Evolutionary conservation across 2,329 filamentous ascomycete genomes (phyloP), one percentile per base, ranked within the genome.

Genomic region (Saccharata proteae): DNA sequence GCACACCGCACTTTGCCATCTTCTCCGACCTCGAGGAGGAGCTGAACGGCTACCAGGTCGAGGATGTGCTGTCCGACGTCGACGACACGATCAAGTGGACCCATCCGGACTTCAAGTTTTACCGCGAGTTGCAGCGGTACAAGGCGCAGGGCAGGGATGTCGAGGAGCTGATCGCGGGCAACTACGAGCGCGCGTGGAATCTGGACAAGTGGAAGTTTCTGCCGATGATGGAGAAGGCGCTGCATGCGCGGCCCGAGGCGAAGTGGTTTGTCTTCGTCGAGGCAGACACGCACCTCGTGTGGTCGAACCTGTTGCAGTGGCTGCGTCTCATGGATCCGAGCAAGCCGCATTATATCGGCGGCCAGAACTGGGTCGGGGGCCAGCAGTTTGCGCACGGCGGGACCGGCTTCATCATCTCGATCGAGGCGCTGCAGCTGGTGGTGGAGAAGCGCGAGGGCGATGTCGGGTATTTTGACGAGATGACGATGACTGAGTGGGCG

Each of bases 181-280:
- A 10, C 6, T 16, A 16, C 16, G 16, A 18, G 5, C 15, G 23
- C 7, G n/a, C 18, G 15, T 71, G 67, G 67, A 62, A 57, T 34
- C 51, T 72, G 19, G 68, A 72, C 41, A 71, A 71, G 43, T 72
- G 66, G 66, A 72, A 72, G 47, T 71, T 71, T 41, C 53, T 72
- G 16, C 68, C 68, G 5, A 62, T 71, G 54, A 60, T 67, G 5
- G 62, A 67, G 38, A 58, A 64, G 38, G 61, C 66, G 2, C 53
- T 59, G 24, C 37, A 47, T 12, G 32, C 51, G 29, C 49, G 49
- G 38, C 51, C 52, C 3, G 39, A 47, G 25, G 49, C 49, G 7
- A 55, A 54, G 37, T 57, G 52, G 53, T 57, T 40, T 31, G 46
- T 57, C 34, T 55, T 57, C 40, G 47, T 56, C 21, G 54, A 57